Evolutionary conservation across 2,329 filamentous ascomycete species (phyloP).

Genomic region (Fusarium incarnatum): DNA sequence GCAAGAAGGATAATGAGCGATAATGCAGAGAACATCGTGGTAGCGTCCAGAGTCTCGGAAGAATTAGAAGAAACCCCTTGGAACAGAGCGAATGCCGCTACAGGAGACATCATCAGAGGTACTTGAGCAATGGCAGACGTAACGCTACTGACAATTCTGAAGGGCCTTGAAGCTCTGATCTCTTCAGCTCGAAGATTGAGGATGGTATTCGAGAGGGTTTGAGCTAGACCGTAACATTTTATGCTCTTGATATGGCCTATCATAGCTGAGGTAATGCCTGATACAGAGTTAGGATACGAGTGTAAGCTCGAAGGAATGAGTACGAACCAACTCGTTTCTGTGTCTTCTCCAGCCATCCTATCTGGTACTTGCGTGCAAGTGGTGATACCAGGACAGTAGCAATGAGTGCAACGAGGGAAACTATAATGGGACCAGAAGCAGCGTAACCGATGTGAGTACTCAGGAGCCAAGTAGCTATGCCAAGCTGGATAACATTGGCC

Average conservation of each 20-base stretch:
- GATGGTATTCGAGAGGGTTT: conserved; percentile 48
- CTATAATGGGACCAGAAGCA: conserved; percentile 50
- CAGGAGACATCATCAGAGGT: conserved; percentile 51
- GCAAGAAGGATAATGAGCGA: conserved; percentile 56
- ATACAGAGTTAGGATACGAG: not conserved
- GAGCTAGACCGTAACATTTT: conserved; percentile 55
- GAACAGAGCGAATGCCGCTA: conserved; percentile 55
- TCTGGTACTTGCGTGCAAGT: conserved; percentile 46
- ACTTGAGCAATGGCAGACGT: conserved; percentile 52
- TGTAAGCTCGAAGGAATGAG: accelerated
- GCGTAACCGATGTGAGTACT: conserved; percentile 52
- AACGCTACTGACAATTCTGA: conserved; percentile 51
- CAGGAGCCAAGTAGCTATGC: conserved; percentile 51
- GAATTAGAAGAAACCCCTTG: conserved; percentile 47
- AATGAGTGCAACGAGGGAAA: conserved; percentile 45
- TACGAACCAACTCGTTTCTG: conserved; percentile 47
- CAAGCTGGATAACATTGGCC: conserved; percentile 52
- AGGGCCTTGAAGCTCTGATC: conserved; percentile 51
- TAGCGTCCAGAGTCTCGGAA: conserved; percentile 48
- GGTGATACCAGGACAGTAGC: conserved; percentile 46
- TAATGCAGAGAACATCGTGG: conserved; percentile 56
- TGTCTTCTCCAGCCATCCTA: conserved; percentile 44
- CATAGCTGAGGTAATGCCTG: conserved; percentile 49
- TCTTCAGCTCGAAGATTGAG: conserved; percentile 51
- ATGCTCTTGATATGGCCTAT: conserved; percentile 57